These are phyloP conservation scores for Austropuccinia psidii DNA, from an alignment of 1,284 basidiomycete species.

Conservation along the genomic window DNA sequence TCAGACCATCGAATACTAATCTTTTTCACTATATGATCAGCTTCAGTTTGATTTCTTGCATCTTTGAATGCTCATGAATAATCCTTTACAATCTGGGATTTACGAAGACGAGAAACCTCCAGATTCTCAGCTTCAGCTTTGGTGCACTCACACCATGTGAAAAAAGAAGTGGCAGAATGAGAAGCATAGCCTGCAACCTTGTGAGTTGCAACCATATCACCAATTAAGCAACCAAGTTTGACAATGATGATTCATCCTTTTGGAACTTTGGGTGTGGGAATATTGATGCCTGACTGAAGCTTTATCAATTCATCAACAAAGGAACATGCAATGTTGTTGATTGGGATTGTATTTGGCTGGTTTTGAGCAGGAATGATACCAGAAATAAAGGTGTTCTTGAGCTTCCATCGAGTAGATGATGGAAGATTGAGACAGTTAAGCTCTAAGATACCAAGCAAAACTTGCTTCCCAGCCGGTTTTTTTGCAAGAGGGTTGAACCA, in stretches of 20 bases:
- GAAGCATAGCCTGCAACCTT: conserved; percentile 9
- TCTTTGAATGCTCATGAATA: neutral
- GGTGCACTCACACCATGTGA: neutral
- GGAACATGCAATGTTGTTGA: neutral
- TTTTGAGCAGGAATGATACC: neutral
- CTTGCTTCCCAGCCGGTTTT: neutral
- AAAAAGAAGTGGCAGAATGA: neutral
- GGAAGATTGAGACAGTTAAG: conserved; percentile 11
- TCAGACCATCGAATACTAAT: neutral
- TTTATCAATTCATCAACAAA: neutral
- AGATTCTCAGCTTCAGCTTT: too few species aligned
- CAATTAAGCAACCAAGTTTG: neutral
- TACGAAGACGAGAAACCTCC: too few species aligned
- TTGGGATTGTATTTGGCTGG: neutral
- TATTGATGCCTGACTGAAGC: neutral
- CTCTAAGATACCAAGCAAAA: neutral
- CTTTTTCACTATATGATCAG: neutral
- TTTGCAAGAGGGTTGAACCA: conserved; percentile 15
- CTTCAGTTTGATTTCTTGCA: neutral
- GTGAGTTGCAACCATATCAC: conserved; percentile 2
- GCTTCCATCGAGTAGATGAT: neutral
- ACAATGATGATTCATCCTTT: neutral
- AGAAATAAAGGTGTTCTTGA: neutral
- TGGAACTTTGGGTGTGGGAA: neutral
- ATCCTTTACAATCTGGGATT: too few species aligned